These are phyloP conservation scores for Vaccinium darrowii DNA, from an alignment of 148 eudicot genomes.

Conservation along the genomic window DNA sequence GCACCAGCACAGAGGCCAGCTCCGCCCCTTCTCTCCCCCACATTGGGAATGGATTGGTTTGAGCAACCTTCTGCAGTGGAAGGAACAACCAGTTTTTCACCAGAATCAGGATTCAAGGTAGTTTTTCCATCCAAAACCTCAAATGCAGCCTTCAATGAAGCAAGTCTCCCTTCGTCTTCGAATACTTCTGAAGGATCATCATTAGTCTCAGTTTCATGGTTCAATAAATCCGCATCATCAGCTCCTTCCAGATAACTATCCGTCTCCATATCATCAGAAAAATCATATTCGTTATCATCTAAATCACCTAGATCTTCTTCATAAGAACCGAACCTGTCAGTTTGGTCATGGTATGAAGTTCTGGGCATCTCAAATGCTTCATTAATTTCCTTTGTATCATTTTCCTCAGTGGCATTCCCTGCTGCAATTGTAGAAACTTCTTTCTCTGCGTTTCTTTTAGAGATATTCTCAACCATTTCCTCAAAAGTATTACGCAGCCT, in stretches of 20 bases:
- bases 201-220: conserved; percentile 28
- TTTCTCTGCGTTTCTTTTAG: conserved; percentile 21
- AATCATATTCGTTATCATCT: conserved; percentile 45
- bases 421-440: conserved; percentile 26
- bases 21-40: conserved; percentile 18
- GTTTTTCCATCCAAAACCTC: conserved; percentile 59
- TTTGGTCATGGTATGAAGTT: conserved; percentile 38
- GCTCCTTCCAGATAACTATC: conserved; percentile 61
- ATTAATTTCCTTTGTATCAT: conserved; percentile 58
- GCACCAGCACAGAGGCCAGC: conserved; percentile 42
- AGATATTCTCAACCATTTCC: conserved; percentile 34
- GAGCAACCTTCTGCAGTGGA: conserved; percentile 20
- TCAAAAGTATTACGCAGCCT: conserved; percentile 72
- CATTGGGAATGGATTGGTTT: conserved; percentile 14
- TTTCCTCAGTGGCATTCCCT: conserved; percentile 39
- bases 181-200: conserved; percentile 27
- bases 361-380: conserved; percentile 67
- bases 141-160: conserved; percentile 70
- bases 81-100: conserved; percentile 22
- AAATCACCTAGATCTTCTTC: conserved; percentile 54
- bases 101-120: conserved; percentile 23
- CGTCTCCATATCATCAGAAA: conserved; percentile 40
- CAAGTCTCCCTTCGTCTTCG: conserved; percentile 36
- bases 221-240: conserved; percentile 34
- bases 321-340: conserved; percentile 53